Evolutionary conservation across 345 rosid species (phyloP).

Genomic region (Bruguiera sexangula): DNA sequence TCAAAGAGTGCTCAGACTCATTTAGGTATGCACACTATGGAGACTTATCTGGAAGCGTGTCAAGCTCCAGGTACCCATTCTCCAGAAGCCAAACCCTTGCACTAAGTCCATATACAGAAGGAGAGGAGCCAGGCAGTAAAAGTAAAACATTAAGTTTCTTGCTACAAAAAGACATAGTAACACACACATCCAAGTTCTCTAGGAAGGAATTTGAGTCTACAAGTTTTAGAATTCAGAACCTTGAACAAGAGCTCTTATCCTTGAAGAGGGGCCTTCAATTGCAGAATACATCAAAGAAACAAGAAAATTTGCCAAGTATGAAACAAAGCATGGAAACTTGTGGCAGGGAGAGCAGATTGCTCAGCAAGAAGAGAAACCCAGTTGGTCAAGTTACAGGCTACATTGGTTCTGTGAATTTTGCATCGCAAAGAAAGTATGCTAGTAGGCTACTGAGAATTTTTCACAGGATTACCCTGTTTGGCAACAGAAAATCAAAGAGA

Average conservation of each 20-base stretch:
- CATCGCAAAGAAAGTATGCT: slow-evolving; percentile 54
- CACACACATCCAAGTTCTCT: slow-evolving; percentile 32
- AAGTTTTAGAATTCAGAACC: slow-evolving; percentile 75
- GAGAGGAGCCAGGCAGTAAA: slow-evolving; percentile 34
- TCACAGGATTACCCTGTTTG: slow-evolving; percentile 38
- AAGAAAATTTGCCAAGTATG: slow-evolving; percentile 29
- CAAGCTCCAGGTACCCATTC: slow-evolving; percentile 58
- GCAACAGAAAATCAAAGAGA: slow-evolving; percentile 48
- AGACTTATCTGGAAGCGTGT: slow-evolving; percentile 50
- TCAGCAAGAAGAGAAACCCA: slow-evolving; percentile 50
- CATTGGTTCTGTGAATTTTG: slow-evolving; percentile 51
- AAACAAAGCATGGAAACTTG: slow-evolving; percentile 26
- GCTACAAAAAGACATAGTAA: slow-evolving; percentile 37
- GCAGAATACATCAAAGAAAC: slow-evolving; percentile 33
- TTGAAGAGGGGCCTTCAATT: slow-evolving; percentile 49
- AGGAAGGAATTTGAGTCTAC: slow-evolving; percentile 54
- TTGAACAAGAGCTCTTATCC: slow-evolving; percentile 57
- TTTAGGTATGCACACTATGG: slow-evolving; percentile 42
- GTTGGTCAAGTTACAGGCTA: slow-evolving; percentile 50
- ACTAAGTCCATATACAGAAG: slow-evolving; percentile 53
- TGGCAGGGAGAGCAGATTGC: slow-evolving; percentile 37
- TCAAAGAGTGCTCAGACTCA: slow-evolving; percentile 69
- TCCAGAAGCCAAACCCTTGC: slow-evolving; percentile 41
- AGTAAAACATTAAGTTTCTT: slow-evolving; percentile 41
- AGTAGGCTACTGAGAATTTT: slow-evolving; percentile 39